phyloP scores from a whole-genome alignment of 2,329 filamentous ascomycete genomes.

The Penicillium sclerotiorum region DNA sequence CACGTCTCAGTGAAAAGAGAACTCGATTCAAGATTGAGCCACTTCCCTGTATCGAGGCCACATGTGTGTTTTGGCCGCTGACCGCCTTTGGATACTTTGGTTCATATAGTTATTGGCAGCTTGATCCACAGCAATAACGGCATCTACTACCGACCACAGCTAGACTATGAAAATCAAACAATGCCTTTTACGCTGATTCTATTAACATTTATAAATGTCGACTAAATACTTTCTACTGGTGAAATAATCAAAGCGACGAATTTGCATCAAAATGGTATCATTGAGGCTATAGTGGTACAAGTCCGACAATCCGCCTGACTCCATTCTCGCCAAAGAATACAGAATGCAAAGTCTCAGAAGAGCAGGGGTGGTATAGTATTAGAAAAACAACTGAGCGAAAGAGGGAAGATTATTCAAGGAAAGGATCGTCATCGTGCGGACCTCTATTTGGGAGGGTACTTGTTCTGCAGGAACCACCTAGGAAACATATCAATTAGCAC shows the following conservation, averaged over 20 bases:
- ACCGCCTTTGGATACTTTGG: conserved; percentile 33
- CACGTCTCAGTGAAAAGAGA: background rate
- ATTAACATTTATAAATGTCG: too few species aligned
- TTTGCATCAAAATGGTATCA: conserved; percentile 4
- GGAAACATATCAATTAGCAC: conserved; percentile 13
- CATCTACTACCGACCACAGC: too few species aligned
- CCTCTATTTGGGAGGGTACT: conserved; percentile 51
- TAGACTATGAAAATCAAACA: too few species aligned
- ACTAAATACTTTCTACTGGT: background rate
- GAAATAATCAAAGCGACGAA: background rate
- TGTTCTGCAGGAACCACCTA: conserved; percentile 56
- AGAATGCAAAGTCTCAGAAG: conserved; percentile 21
- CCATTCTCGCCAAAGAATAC: conserved; percentile 19
- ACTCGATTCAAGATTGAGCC: background rate
- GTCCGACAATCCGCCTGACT: conserved; percentile 10
- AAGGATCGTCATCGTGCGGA: background rate
- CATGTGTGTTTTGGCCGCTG: conserved; percentile 31
- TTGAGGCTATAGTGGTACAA: conserved; percentile 14
- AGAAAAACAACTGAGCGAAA: conserved; percentile 13
- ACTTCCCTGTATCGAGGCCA: conserved; percentile 1
- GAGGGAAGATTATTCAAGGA: background rate
- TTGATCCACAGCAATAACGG: too few species aligned
- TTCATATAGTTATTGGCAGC: too few species aligned
- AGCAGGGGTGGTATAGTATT: conserved; percentile 30
- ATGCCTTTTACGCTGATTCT: too few species aligned